Evolutionary conservation across 805 yeast species (phyloP), one percentile per base, ranked within the genome.

Genomic region (Tetrapisispora arboricola): DNA sequence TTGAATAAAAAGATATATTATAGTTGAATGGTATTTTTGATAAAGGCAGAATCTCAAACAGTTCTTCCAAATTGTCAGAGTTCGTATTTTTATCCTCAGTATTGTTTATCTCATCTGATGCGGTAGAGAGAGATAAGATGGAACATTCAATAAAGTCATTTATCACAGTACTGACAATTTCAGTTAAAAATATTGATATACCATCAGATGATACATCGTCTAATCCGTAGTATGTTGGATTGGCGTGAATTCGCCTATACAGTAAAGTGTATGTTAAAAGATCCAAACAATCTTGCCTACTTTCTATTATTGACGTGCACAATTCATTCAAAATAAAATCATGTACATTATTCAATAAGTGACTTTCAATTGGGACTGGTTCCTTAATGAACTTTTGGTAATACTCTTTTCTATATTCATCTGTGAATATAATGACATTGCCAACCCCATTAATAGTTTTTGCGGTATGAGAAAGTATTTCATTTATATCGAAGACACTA

Each of bases 171-270:
- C 92, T 97, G 11, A 90, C 81, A 11, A 86, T 55, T 36, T 87
- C 96, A 0, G 96, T 87, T 32, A 92, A 63, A 58, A 71, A 85
- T 40, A 82, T 88, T 1, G 94, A 85, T 6, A 90, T 58, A 0
- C 94, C 94, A 24, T 71, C 60, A 33, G 76, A 76, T 1, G 83
- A 64, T 3, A 71, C 66, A 45, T 80, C 84, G 31, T 66, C 67
- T 7, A 85, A 72, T n/a, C 87, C 95, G 55, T 92, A 92, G 56
- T 73, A 92, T 44, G 92, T 77, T 3, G 98, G 96, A 57, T 92
- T 92, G 27, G 74, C 70, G 42, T 77, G 81, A 17, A 92, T 57
- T 38, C 97, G 68, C 47, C 94, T 69, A 61, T 85, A 92, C 53
- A 88, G 83, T 50, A 78, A 83, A 0, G 95, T 73, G 56, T 74